A percentile compares a stretch with the other conserved stretches of the same genome.
Conservation (phyloP, 129 eudicot species). For the Escallonia herrerae region DNA sequence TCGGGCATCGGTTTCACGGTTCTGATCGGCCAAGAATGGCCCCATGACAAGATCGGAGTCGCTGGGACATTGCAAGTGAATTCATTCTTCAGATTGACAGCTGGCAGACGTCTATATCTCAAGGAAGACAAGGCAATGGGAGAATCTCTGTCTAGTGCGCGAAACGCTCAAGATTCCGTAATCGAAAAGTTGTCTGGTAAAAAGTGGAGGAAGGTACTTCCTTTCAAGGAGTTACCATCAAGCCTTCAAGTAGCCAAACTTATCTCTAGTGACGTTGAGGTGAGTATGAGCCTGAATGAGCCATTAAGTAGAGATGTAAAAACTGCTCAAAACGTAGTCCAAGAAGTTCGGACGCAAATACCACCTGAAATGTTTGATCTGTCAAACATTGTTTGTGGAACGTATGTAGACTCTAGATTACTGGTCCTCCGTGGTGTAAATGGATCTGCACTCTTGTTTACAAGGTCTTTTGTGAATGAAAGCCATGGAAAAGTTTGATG, state of each 20-base stretch:
- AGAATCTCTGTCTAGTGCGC: constrained; percentile 14
- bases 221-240: constrained; percentile 53
- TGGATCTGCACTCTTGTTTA: constrained; percentile 81
- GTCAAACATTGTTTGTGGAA: constrained; percentile 81
- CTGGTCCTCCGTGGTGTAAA: constrained; percentile 69
- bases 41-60: constrained; percentile 62
- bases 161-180: constrained; percentile 38
- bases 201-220: constrained; percentile 69
- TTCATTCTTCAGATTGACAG: constrained; percentile 47
- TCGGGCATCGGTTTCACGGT: constrained; percentile 53
- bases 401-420: constrained; percentile 77
- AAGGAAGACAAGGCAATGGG: constrained; percentile 36
- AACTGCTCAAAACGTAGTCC: constrained; percentile 46
- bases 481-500: neutral
- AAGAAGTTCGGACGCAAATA: constrained; percentile 62
- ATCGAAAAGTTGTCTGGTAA: constrained; percentile 49
- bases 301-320: constrained; percentile 44
- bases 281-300: constrained; percentile 39
- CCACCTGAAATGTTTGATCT: constrained; percentile 93
- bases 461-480: constrained; percentile 28
- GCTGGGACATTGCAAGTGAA: constrained; percentile 49
- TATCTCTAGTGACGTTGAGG: constrained; percentile 42
- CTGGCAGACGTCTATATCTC: constrained; percentile 70
- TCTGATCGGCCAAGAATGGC: constrained; percentile 56
- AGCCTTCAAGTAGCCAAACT: constrained; percentile 83